Base-by-base conservation (phyloP, 2,329 filamentous ascomycete genomes). In the Ophiognomonia clavigignenti-juglandacearum region DNA sequence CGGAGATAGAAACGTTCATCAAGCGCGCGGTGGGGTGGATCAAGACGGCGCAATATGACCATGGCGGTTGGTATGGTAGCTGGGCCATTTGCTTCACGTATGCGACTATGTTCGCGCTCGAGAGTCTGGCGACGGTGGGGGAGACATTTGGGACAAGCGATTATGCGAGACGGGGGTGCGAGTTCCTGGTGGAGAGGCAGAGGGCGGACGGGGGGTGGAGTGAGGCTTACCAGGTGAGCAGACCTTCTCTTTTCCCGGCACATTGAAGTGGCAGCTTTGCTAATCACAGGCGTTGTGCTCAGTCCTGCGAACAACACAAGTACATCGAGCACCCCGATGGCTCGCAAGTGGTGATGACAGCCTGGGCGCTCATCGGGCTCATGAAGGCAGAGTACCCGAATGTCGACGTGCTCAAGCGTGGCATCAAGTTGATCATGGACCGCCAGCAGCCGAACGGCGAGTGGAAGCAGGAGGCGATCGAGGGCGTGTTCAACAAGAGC, bases 1-100 rank as follows among this genome's bases (percentile, higher is more conserved):
- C 76, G 0, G 92, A 97, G 51, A 92, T 98, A 55, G 72, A 78
- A 8, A 63, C 61, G 0, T 89, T 93, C 58, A 85, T 93, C 55
- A 70, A 72, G 18, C 77, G 83, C 31, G 90, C 91, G 0, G 80
- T 96, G 1, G 70, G 74, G 41, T 97, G 90, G 72, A 95, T 98
- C 66, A 87, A 90, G 61, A 75, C 75, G 2, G 79, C 83, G 3
- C 93, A 97, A 66, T 73, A 79, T 2, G 64, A 75, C 0, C 89
- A 97, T 57, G 93, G 93, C n/a, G 86, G 85, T 51, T 98, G 93
- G 93, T 97, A 98, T 62, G 93, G 93, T 38, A 90, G 83, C 61
- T 98, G 93, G 93, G 93, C 88, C 43, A 95, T 98, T 59, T 98
- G 93, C 70, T 98, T 95, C 66, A 96, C 91, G 0, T 98, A 98